Evolutionary conservation across 2,329 filamentous ascomycete genomes (phyloP), one percentile per base, ranked within the genome.

Genomic region (Xylaria sp.): DNA sequence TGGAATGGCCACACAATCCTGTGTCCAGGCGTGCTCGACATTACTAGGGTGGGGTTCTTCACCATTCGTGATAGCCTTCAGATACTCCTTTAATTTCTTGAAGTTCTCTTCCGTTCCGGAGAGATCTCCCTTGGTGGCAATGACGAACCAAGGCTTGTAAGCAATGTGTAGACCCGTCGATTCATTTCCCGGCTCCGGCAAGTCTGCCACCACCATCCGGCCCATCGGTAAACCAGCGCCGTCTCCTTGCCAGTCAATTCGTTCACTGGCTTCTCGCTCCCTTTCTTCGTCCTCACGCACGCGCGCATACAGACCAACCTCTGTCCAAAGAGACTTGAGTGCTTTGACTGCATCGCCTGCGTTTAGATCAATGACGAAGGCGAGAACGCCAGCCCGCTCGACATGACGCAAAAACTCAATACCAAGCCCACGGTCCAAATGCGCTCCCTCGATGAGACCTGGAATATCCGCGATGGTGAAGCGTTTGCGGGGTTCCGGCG

Each of bases 391-490:
- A 13, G 96, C 96, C 53, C 96, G 91, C 82, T 99, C 96, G 58
- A 99, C 93, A 79, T 99, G 96, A 16, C 96, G 90, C 18, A 99
- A 83, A 79, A 99, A 99, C 51, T 92, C 93, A 51, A 98, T 90
- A 0, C 96, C 96, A 0, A 99, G 87, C 0, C 96, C 96, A 72
- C 91, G 92, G 81, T 99, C 94, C 9, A 97, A 86, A 81, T 98
- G 95, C 0, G 96, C 96, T 72, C 93, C 94, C 79, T 97, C 91
- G 57, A 99, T 93, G 68, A 99, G 84, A 1, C 96, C 96, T 1
- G 96, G 96, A 66, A 99, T 98, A 79, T 99, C 96, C 18, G 96
- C 96, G 68, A 99, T 91, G 9, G 93, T 97, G 80, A 98, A 97
- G 66, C 92, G 90, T 1, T 92, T 93, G 40, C 94, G 87, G 0